Evolutionary conservation across 352 stramenopile genomes (phyloP).

Genomic region (Phytophthora lateralis): DNA sequence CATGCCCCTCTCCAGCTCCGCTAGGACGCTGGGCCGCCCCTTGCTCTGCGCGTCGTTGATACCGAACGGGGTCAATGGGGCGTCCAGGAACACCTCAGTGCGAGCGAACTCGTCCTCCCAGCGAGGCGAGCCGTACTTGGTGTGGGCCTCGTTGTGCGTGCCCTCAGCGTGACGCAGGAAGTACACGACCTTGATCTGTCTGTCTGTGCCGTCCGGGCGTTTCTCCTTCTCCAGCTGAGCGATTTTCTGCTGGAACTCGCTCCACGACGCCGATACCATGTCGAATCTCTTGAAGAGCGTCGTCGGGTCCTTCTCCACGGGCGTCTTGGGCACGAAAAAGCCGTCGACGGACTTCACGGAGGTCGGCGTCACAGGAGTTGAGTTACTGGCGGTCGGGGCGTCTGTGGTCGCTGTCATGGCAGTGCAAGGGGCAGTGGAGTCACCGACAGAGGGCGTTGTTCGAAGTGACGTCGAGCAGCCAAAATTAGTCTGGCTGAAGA

Average conservation of each 20-base stretch:
- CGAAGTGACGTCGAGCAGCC: background rate
- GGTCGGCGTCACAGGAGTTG: background rate
- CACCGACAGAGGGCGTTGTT: background rate
- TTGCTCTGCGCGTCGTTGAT: slow-evolving; percentile 58
- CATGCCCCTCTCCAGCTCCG: slow-evolving; percentile 48
- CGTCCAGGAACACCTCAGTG: slow-evolving; percentile 64
- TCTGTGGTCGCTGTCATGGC: slow-evolving; percentile 23
- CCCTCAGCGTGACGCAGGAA: slow-evolving; percentile 79
- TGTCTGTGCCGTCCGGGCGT: slow-evolving; percentile 2
- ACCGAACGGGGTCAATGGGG: slow-evolving; percentile 64
- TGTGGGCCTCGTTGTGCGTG: slow-evolving; percentile 72
- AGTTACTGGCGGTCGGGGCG: background rate
- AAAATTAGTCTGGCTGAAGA: background rate
- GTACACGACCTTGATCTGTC: slow-evolving; percentile 77
- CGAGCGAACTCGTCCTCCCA: slow-evolving; percentile 77
- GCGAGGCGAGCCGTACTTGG: slow-evolving; percentile 55
- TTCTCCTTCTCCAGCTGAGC: slow-evolving; percentile 30
- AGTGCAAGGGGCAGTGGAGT: slow-evolving; percentile 1
- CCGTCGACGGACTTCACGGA: slow-evolving; percentile 27
- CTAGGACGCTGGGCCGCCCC: slow-evolving; percentile 38
- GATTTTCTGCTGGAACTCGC: slow-evolving; percentile 30
- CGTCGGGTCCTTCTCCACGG: slow-evolving; percentile 4
- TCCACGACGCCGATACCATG: slow-evolving; percentile 34
- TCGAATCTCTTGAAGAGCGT: slow-evolving; percentile 43
- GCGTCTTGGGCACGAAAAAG: slow-evolving; percentile 21